Base-by-base conservation (phyloP, 140 eudicot genomes). In the Erigeron philadelphicus region DNA sequence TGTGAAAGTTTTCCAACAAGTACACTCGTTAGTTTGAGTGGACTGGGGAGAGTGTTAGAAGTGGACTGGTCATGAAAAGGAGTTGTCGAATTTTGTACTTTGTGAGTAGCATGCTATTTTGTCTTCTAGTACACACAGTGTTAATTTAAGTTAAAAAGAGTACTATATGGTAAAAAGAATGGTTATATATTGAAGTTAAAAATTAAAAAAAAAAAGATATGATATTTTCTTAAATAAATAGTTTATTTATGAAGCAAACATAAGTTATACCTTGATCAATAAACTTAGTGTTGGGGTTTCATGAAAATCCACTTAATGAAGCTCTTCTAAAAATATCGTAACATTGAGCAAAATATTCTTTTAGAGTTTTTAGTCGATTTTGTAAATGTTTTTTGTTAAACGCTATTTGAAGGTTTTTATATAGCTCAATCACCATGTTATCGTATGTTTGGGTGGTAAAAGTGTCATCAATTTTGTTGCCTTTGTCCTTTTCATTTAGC, bases 31-130 rank as follows among this genome's bases (percentile, higher is more conserved):
- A 71, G 25, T 10, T 10, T 72, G 53, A 18, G 57, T 47, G 68
- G 74, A 74, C 46, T 62, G 50, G 50, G 18, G 35, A 52, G 35
- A 63, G 68, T 64, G 40, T 77, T 77, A 77, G 77, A 77, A 77
- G 77, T 77, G 72, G 81, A 64, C 72, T 63, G 72, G 77, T 77
- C 81, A 71, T 77, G 81, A 64, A 71, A 71, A 56, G 60, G 61
- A 77, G 81, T 54, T 64, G 77, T 77, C 68, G 81, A 77, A 77
- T 77, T 77, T 77, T 77, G 81, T 77, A 21, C 25, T 21, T 21
- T 21, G 25, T n/a, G n/a, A n/a, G n/a, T 1, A 77, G 73, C 77
- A 63, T 38, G 1, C 31, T 71, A 5, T 56, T 56, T 25, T 77
- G 81, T 77, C 77, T 71, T 77, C 71, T 77, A 64, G 77, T 63